Conservation (phyloP, 805 yeast species). For the Torulaspora gathmanii region DNA sequence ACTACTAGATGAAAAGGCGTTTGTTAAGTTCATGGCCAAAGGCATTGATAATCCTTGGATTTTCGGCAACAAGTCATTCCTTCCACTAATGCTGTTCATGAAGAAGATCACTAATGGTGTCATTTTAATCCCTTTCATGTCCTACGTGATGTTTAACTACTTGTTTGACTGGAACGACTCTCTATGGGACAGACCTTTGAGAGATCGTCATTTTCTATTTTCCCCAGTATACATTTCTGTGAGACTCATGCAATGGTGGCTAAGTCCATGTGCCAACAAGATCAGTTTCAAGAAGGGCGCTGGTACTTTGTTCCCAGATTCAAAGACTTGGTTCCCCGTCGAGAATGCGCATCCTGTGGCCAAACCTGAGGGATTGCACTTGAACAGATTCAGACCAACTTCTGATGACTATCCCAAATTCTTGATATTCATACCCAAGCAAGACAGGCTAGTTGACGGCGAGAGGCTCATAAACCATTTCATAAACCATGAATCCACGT, state of each 20-base stretch:
- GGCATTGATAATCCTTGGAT: constrained; percentile 46
- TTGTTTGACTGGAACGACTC: constrained; percentile 82
- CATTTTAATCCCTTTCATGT: constrained; percentile 54
- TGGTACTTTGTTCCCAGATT: constrained; percentile 46
- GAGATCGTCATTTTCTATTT: constrained; percentile 74
- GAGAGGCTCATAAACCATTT: constrained; percentile 61
- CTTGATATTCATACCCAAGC: constrained; percentile 62
- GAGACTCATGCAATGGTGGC: constrained; percentile 90
- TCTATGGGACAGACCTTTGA: constrained; percentile 63
- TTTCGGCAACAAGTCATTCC: constrained; percentile 75
- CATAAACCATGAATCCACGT: constrained; percentile 47
- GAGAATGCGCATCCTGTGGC: constrained; percentile 13
- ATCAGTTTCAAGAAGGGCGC: constrained; percentile 41
- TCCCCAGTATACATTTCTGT: constrained; percentile 81
- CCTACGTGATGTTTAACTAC: constrained; percentile 81
- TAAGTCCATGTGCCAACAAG: constrained; percentile 42
- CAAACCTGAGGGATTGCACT: constrained; percentile 19
- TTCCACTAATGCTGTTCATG: constrained; percentile 66
- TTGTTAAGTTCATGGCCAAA: constrained; percentile 57
- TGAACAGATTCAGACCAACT: constrained; percentile 35
- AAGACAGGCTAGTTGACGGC: constrained; percentile 78
- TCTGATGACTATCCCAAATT: constrained; percentile 49
- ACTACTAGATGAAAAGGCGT: constrained; percentile 55
- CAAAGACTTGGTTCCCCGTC: constrained; percentile 50
- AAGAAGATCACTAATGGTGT: constrained; percentile 48